These are phyloP conservation scores for Rosa multiflora DNA, from an alignment of 306 rosid species.

Conservation along the genomic window DNA sequence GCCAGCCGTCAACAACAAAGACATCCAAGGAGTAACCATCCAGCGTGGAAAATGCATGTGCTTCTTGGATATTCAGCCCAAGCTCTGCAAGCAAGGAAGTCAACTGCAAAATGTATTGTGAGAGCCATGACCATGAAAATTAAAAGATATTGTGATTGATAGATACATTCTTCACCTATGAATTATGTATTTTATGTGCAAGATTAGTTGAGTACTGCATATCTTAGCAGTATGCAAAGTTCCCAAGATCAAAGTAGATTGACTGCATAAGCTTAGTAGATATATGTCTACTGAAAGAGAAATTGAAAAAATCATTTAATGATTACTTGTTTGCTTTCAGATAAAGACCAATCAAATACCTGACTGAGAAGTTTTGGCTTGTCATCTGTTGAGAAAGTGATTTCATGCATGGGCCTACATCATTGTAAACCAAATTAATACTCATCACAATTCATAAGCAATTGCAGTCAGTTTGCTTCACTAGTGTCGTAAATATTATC, in stretches of 20 bases:
- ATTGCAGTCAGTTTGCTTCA: constrained; percentile 18
- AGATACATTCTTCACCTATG: constrained; percentile 1
- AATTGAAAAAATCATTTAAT: background rate
- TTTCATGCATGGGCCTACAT: constrained; percentile 98
- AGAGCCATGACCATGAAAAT: constrained; percentile 11
- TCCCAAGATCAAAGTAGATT: constrained; percentile 16
- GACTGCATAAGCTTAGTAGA: constrained; percentile 15
- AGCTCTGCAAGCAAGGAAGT: constrained; percentile 95
- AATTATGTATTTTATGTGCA: constrained; percentile 4
- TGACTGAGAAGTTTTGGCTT: constrained; percentile 97
- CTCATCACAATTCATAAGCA: constrained; percentile 8
- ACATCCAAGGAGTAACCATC: constrained; percentile 97
- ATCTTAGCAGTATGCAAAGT: background rate
- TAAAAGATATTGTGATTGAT: background rate
- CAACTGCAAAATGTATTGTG: constrained; percentile 53
- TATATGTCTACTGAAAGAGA: background rate
- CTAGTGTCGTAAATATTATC: constrained; percentile 24
- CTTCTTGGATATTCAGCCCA: constrained; percentile 98
- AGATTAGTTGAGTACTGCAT: constrained; percentile 4
- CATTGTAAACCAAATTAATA: constrained; percentile 36
- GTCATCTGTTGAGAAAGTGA: constrained; percentile 91
- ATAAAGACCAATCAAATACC: constrained; percentile 48
- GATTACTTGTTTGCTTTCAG: background rate
- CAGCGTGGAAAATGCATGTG: constrained; percentile 92
- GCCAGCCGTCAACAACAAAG: constrained; percentile 99